Evolutionary conservation across 2,329 filamentous ascomycete species (phyloP), one percentile per base, ranked within the genome.

Genomic region (Cucurbitaria berberidis): DNA sequence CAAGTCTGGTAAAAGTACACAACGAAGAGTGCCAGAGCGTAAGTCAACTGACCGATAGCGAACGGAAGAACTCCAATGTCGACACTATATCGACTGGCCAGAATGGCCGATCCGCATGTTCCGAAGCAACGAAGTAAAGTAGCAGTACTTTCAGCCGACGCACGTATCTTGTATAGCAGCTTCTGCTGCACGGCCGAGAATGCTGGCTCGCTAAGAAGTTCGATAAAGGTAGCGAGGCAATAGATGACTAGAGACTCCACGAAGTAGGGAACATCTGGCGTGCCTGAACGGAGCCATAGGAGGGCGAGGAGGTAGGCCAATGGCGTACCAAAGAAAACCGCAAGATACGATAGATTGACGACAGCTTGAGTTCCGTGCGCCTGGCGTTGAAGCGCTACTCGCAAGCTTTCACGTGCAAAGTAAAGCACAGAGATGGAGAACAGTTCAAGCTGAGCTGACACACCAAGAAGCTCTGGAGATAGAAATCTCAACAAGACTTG

Each of bases 391-490:
- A 96, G 85, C 22, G 93, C 92, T n/a, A 96, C 89, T 15, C 95
- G 88, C 43, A 98, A 79, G 67, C 89, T 93, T 76, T 99, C 95
- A 34, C 95, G 85, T 0, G 95, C 89, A 69, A 99, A 98, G 75
- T 96, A 97, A 0, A 99, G 82, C n/a, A 96, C 88, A 0, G 92
- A 91, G 39, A 96, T 89, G 54, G 93, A 93, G 74, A 93, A 97
- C 0, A 98, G 86, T 67, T 99, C 95, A 3, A 99, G 83, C 74
- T 97, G 95, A 0, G 93, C 89, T 1, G 93, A 89, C 5, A 96
- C 82, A 5, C 93, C 95, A 1, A 99, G 84, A 0, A 96, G 82
- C 53, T 89, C 84, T 0, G 95, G 93, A 1, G 92, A 96, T 39
- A 98, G 80, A 72, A 90, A 93, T 30, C 93, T 90, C 7, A 99